Percentiles rank a stretch among this genome's conserved stretches.
Evolutionary conservation across 768 basidiomycete genomes (phyloP).

Genomic region (Amanita inopinata): DNA sequence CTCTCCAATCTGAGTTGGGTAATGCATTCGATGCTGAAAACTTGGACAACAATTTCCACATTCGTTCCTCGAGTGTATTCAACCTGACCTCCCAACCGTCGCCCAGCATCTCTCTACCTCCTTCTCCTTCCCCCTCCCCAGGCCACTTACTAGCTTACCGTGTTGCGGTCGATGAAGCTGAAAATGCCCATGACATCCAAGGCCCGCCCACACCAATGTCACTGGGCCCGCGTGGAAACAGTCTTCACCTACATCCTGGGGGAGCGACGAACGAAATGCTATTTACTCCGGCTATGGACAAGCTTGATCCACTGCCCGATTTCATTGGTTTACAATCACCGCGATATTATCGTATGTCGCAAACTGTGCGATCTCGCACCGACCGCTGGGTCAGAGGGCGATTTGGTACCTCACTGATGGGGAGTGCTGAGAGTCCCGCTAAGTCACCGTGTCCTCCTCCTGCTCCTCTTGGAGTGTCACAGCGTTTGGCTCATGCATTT

Average conservation of each 20-base stretch:
- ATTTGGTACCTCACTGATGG: conserved; percentile 25
- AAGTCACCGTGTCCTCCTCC: conserved; percentile 11
- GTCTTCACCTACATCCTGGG: conserved; percentile 6
- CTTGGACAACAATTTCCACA: conserved; percentile 30
- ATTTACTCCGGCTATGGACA: conserved; percentile 4
- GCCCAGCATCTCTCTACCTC: conserved; percentile 25
- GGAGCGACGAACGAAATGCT: not conserved
- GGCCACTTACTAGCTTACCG: conserved; percentile 5
- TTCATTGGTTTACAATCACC: conserved; percentile 18
- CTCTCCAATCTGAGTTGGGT: conserved; percentile 52
- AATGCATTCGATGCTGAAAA: conserved; percentile 39
- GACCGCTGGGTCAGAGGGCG: conserved; percentile 50
- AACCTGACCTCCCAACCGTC: conserved; percentile 22
- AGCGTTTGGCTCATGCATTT: conserved; percentile 32
- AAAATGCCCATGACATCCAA: conserved; percentile 5
- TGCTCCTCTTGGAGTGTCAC: conserved; percentile 22
- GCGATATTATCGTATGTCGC: conserved; percentile 31
- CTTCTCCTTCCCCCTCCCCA: conserved; percentile 26
- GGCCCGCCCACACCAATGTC: conserved; percentile 8
- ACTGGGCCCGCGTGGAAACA: conserved; percentile 4
- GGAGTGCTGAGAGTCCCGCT: conserved; percentile 6
- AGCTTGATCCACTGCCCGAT: not conserved
- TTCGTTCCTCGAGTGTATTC: conserved; percentile 47
- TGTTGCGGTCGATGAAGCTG: not conserved
- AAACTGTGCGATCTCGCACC: conserved; percentile 50